Evolutionary conservation across 2,329 filamentous ascomycete genomes (phyloP), one percentile per base, ranked within the genome.

Genomic region (Botryosphaeria agaves): DNA sequence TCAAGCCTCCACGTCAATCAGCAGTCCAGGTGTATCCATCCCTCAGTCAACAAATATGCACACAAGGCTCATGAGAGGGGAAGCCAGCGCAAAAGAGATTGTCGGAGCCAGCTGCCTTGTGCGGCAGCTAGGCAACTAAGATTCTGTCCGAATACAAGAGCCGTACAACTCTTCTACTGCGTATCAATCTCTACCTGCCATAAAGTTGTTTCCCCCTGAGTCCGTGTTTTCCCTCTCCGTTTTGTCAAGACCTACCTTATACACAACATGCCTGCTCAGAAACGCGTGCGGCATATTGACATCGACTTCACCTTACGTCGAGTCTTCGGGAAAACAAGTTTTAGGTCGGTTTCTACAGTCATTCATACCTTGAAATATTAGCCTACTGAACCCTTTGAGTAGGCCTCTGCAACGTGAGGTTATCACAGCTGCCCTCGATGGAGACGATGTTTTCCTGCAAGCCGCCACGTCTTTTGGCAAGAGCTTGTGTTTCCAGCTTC

Each of bases 401-500:
- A 84, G 83, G 42, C 83, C 84, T 7, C 61, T 80, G 21, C 87
- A 94, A 48, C 72, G 81, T 35, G 84, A 95, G 45, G 84, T 94
- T 33, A 87, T 95, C 32, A 64, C 68, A 34, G 79, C 82, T 5
- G 80, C 81, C 3, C 63, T 94, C 6, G 71, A 78, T 33, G 78
- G 82, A 11, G 66, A 85, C 38, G 87, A 95, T 74, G 78, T 95
- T 26, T 94, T 92, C 47, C 68, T 95, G 1, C 87, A 94, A 53
- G 87, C 87, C 28, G 80, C 80, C 32, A 85, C 80, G 3, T 82
- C 77, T 7, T 94, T 94, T 51, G 87, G 85, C 25, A 94, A 94
- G 54, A 91, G 82, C 46, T 54, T 94, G 31, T 94, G 87, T 57
- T 94, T 87, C 48, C 85, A 94, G 50, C 64, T 94, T 1, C 85